Percentiles rank a stretch among this genome's conserved stretches.
Evolutionary conservation across 345 rosid species (phyloP).

Genomic region (Lenwebbia sp.): DNA sequence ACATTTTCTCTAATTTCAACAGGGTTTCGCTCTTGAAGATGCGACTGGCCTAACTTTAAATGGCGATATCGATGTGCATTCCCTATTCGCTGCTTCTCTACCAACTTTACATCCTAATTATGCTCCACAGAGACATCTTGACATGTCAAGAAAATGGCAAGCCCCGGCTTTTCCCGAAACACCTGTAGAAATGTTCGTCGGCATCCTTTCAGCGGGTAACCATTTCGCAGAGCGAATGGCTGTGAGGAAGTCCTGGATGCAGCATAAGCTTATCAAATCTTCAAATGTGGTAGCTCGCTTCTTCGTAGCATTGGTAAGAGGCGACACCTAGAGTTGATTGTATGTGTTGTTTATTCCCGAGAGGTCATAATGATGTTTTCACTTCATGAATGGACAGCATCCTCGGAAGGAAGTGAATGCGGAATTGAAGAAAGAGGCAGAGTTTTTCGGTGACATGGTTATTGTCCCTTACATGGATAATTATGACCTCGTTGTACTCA

Average conservation of each 20-base stretch:
- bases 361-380: background rate
- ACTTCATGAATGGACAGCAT: slow-evolving; percentile 34
- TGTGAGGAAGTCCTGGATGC: slow-evolving; percentile 95
- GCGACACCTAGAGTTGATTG: background rate
- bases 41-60: slow-evolving; percentile 78
- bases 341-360: background rate
- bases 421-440: slow-evolving; percentile 91
- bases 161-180: slow-evolving; percentile 56
- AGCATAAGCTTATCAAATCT: slow-evolving; percentile 64
- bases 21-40: slow-evolving; percentile 96
- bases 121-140: slow-evolving; percentile 76
- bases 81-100: slow-evolving; percentile 75
- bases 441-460: slow-evolving; percentile 80
- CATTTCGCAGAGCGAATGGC: slow-evolving; percentile 98
- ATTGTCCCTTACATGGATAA: slow-evolving; percentile 91
- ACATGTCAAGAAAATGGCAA: slow-evolving; percentile 71
- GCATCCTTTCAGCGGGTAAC: slow-evolving; percentile 90
- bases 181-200: slow-evolving; percentile 67
- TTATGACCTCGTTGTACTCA: slow-evolving; percentile 90
- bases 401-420: slow-evolving; percentile 84
- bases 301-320: slow-evolving; percentile 79
- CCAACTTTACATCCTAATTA: slow-evolving; percentile 79
- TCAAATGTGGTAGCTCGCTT: slow-evolving; percentile 86
- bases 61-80: slow-evolving; percentile 75
- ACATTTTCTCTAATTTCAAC: slow-evolving; percentile 6